Evolutionary conservation across 2,329 filamentous ascomycete species (phyloP).

Genomic region (Colletotrichum shisoi): DNA sequence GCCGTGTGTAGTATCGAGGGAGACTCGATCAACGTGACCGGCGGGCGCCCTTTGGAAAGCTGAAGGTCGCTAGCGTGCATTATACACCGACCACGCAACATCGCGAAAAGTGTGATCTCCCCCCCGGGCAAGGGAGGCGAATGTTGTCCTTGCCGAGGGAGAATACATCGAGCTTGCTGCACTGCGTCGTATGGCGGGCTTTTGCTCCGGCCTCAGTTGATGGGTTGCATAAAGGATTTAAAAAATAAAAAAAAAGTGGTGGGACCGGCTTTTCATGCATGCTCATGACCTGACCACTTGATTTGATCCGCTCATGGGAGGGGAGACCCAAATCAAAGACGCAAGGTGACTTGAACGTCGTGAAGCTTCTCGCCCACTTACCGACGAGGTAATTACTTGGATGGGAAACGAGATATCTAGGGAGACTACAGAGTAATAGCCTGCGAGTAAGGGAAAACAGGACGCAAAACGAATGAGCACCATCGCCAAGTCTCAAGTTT

Average conservation of each 20-base stretch:
- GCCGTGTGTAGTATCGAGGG: conserved; percentile 2
- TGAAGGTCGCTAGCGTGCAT: neutral
- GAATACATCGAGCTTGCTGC: neutral
- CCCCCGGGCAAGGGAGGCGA: neutral
- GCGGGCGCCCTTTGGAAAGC: neutral
- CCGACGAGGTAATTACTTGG: conserved; percentile 15
- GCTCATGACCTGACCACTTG: neutral
- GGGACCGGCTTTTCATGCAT: neutral
- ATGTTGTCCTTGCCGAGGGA: neutral
- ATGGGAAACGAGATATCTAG: neutral
- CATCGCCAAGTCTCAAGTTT: neutral
- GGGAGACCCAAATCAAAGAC: neutral
- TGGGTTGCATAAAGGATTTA: neutral
- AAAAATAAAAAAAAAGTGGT: neutral
- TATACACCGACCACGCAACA: neutral
- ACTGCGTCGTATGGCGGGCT: conserved; percentile 23
- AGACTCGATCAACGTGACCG: conserved; percentile 11
- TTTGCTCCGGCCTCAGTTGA: conserved; percentile 7
- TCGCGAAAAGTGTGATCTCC: neutral
- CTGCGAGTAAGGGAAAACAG: neutral
- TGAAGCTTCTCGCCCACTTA: conserved; percentile 17
- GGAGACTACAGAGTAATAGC: too few species aligned
- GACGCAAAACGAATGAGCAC: neutral
- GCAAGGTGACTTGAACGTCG: conserved; percentile 17
- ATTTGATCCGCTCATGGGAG: conserved; percentile 22